These are phyloP conservation scores for Vachellia collinsii DNA, from an alignment of 306 rosid genomes.

Conservation along the genomic window DNA sequence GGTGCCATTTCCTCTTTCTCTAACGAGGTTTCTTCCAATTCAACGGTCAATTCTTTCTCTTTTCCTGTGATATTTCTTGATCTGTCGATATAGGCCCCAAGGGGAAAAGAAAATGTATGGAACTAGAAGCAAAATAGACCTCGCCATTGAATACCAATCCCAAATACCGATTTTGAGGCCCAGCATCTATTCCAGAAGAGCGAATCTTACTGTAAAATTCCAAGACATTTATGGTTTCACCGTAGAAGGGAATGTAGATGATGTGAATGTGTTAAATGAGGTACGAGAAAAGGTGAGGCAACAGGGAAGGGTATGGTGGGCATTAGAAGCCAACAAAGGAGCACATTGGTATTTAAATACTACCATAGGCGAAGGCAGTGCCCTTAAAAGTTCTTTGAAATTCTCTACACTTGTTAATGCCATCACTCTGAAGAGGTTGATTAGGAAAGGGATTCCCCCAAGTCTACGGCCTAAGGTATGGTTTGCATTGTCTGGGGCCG, in stretches of 20 bases:
- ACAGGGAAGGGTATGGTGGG: constrained; percentile 98
- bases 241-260: constrained; percentile 99
- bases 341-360: constrained; percentile 92
- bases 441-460: constrained; percentile 95
- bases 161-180: constrained; percentile 86
- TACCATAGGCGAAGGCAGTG: constrained; percentile 74
- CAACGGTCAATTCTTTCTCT: constrained; percentile 29
- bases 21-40: constrained; percentile 45
- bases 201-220: constrained; percentile 90
- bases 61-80: constrained; percentile 42
- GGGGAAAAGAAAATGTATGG: constrained; percentile 62
- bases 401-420: constrained; percentile 82
- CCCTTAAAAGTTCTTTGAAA: constrained; percentile 80
- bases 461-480: constrained; percentile 94
- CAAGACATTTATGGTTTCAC: constrained; percentile 96
- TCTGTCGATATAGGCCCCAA: constrained; percentile 35
- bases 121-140: constrained; percentile 77
- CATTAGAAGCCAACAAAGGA: constrained; percentile 93
- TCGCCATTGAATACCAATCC: constrained; percentile 84
- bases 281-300: constrained; percentile 95
- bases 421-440: constrained; percentile 84
- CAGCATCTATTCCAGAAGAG: constrained; percentile 89
- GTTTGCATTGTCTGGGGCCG: constrained; percentile 95
- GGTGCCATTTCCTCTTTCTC: constrained; percentile 45
- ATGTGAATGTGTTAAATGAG: constrained; percentile 95